Percentiles rank a stretch among this genome's conserved stretches.
Evolutionary conservation across 1,284 basidiomycete species (phyloP).

Genomic region (Fomitopsis pinicola): DNA sequence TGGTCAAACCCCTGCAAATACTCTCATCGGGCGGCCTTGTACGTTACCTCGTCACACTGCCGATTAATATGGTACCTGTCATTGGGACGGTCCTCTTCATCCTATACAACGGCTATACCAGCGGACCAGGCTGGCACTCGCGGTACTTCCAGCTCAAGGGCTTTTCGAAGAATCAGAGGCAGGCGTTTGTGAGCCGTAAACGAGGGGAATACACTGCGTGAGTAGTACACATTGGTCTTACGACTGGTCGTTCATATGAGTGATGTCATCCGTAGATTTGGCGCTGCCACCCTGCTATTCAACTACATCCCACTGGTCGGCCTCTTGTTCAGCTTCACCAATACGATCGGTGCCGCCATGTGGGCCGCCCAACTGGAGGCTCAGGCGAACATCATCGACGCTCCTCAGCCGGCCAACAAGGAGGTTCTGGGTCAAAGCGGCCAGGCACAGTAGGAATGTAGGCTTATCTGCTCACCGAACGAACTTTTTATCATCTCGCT

Average conservation of each 20-base stretch:
- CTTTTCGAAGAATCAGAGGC: conserved; percentile 39
- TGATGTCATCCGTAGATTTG: conserved; percentile 40
- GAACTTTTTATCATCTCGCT: neutral
- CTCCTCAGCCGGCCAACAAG: neutral
- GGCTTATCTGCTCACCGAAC: neutral
- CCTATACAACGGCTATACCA: conserved; percentile 39
- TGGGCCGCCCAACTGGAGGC: conserved; percentile 67
- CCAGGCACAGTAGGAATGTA: neutral
- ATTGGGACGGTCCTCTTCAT: conserved; percentile 66
- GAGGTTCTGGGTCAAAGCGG: neutral
- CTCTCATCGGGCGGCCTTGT: conserved; percentile 23
- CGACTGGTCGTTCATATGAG: neutral
- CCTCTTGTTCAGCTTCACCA: conserved; percentile 49
- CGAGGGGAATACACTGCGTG: conserved; percentile 41
- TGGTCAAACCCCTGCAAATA: conserved; percentile 33
- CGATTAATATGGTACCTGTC: conserved; percentile 63
- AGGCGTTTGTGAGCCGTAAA: conserved; percentile 49
- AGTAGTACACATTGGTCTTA: conserved; percentile 14
- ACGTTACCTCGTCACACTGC: conserved; percentile 50
- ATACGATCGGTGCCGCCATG: conserved; percentile 64
- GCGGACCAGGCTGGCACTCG: conserved; percentile 56
- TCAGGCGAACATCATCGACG: conserved; percentile 22
- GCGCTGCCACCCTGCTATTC: conserved; percentile 53
- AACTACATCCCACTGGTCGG: conserved; percentile 61
- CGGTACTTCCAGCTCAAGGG: conserved; percentile 72